Evolutionary conservation across 331 rosid species (phyloP).

Genomic region (Rhamnella rubrinervis): DNA sequence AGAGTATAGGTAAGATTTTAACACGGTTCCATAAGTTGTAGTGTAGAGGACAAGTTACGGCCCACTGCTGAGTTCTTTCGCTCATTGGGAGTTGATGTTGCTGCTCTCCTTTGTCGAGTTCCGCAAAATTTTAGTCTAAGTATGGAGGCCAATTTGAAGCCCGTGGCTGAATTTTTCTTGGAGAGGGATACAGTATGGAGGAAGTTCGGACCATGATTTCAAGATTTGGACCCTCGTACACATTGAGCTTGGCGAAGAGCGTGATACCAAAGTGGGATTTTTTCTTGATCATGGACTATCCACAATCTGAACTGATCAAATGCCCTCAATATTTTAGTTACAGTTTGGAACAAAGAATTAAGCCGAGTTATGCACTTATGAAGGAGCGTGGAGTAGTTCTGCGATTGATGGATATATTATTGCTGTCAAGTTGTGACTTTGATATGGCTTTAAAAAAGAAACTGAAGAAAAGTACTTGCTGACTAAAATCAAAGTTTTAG

Average conservation of each 20-base stretch:
- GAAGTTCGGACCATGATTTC: no score
- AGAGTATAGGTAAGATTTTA: conserved; percentile 66
- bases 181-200: no score
- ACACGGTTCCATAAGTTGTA: conserved; percentile 65
- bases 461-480: not conserved
- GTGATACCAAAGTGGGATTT: conserved; percentile 74
- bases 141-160: conserved; percentile 73
- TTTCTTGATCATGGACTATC: conserved; percentile 64
- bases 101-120: conserved; percentile 55
- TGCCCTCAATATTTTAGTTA: conserved; percentile 83
- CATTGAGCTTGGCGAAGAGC: no score
- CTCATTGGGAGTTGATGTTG: conserved; percentile 77
- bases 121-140: conserved; percentile 85
- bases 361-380: conserved; percentile 67
- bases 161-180: conserved; percentile 67
- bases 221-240: no score
- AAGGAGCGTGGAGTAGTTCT: conserved; percentile 48
- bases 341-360: conserved; percentile 64
- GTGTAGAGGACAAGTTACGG: conserved; percentile 71
- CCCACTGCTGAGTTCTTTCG: conserved; percentile 75
- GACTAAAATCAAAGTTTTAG: no score
- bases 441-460: conserved; percentile 49
- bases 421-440: conserved; percentile 47
- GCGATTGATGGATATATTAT: conserved; percentile 61
- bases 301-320: conserved; percentile 67